Evolutionary conservation across 1,284 basidiomycete genomes (phyloP), one percentile per base, ranked within the genome.

Genomic region (Grifola frondosa): DNA sequence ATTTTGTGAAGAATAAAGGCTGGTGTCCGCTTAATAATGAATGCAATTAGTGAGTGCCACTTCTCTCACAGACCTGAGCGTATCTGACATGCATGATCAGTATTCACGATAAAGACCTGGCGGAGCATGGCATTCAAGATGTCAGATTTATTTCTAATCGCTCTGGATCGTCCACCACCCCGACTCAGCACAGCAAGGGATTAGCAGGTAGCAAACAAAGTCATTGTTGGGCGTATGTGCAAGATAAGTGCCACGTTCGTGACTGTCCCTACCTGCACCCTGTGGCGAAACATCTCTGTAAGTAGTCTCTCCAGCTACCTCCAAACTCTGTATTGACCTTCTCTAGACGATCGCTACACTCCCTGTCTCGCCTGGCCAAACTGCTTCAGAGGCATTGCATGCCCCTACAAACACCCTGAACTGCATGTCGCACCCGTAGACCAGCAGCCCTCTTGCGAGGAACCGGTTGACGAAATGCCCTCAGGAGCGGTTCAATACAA

Each of bases 11-110:
- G 46, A 68, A 66, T 42, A 60, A 65, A 16, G 75, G 73, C 5
- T 68, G 64, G 66, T 77, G 74, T 52, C 71, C 71, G 3, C 51
- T 65, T 10, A 73, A 68, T 13, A 59, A 65, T 10, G 55, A 61
- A n/a, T 77, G 74, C 47, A 66, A 60, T 48, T 74, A 74, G 75
- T 77, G 57, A 51, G 74, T 56, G 11, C 23, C 30, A 33, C 36
- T 37, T 19, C 37, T 42, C 26, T 28, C 15, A 33, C 23, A 31
- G 8, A 13, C 39, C 37, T n/a, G 30, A 25, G 21, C 12, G 9
- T 8, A 10, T n/a, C 48, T 30, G 15, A 48, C 24, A 5, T 41
- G 38, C 40, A n/a, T 30, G 16, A n/a, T n/a, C 45, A 76, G 74
- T 46, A 62, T 69, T 10, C 73, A 75, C 48, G 72, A 74, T 44